Conservation (phyloP, 2,329 filamentous ascomycete genomes). For the Exophiala calicioides region DNA sequence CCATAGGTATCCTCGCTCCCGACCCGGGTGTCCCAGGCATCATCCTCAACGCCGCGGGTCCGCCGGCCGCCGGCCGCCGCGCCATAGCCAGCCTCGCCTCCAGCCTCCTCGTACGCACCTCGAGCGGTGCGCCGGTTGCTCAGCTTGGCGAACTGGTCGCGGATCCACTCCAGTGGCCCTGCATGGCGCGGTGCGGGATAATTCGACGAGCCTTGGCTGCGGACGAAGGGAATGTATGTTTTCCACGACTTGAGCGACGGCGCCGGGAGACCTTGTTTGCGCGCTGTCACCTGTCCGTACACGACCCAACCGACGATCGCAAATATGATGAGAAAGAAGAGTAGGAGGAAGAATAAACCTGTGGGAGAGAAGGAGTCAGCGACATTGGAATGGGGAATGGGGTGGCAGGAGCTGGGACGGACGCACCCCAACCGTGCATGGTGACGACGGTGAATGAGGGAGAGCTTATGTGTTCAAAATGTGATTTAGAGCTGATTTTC, state of each 20-base stretch:
- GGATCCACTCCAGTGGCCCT: slow-evolving; percentile 72
- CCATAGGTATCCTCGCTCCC: slow-evolving; percentile 60
- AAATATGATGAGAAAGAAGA: slow-evolving; percentile 63
- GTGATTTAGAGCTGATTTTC: too few relatives aligned
- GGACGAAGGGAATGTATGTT: slow-evolving; percentile 72
- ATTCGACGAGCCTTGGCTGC: slow-evolving; percentile 42
- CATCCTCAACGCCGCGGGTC: slow-evolving; percentile 70
- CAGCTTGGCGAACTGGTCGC: slow-evolving; percentile 64
- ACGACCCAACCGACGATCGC: slow-evolving; percentile 66
- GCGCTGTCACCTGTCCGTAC: slow-evolving; percentile 71
- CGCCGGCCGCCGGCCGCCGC: slow-evolving; percentile 44
- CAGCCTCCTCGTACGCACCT: slow-evolving; percentile 69
- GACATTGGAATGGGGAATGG: background rate
- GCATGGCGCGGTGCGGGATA: slow-evolving; percentile 58
- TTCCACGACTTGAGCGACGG: slow-evolving; percentile 36
- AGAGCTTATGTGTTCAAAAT: too few relatives aligned
- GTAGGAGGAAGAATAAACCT: slow-evolving; percentile 71
- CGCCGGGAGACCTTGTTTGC: slow-evolving; percentile 73
- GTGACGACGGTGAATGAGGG: background rate
- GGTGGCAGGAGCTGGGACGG: background rate
- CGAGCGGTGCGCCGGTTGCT: slow-evolving; percentile 66
- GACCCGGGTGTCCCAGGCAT: slow-evolving; percentile 81
- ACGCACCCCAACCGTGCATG: slow-evolving; percentile 24
- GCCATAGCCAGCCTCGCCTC: slow-evolving; percentile 40
- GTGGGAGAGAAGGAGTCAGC: background rate